These are phyloP conservation scores for Mortierella sp. DNA, from an alignment of 371 early-diverging fungal species.

Conservation along the genomic window DNA sequence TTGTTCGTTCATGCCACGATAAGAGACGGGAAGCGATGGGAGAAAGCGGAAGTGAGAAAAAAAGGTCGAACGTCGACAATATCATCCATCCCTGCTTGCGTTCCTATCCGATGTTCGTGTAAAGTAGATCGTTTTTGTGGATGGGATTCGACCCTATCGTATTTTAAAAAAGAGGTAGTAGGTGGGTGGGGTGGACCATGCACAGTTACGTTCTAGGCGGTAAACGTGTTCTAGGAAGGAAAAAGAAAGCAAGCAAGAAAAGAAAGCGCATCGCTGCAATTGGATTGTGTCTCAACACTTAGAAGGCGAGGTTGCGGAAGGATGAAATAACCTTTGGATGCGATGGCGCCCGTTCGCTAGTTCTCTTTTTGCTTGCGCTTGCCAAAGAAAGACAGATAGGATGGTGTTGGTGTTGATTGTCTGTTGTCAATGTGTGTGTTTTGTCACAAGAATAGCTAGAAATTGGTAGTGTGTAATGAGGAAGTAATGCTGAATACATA, in stretches of 20 bases:
- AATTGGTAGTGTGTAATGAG: too few species aligned
- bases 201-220: not conserved
- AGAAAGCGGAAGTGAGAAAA: not conserved
- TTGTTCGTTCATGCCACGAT: not conserved
- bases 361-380: not conserved
- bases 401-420: not conserved
- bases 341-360: not conserved
- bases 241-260: not conserved
- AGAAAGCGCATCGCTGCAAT: not conserved
- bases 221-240: not conserved
- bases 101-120: not conserved
- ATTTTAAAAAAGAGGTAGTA: not conserved
- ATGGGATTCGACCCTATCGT: not conserved
- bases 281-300: not conserved
- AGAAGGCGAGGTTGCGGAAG: not conserved
- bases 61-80: not conserved
- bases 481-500: too few species aligned
- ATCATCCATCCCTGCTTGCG: not conserved
- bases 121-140: constrained; percentile 4
- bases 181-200: not conserved
- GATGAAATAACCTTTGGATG: not conserved
- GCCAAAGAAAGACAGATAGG: not conserved
- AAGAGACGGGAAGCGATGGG: constrained; percentile 2
- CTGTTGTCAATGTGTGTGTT: not conserved
- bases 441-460: too few species aligned